Base-by-base conservation (phyloP, 495 filamentous ascomycete species). In the Xylaria scruposa region DNA sequence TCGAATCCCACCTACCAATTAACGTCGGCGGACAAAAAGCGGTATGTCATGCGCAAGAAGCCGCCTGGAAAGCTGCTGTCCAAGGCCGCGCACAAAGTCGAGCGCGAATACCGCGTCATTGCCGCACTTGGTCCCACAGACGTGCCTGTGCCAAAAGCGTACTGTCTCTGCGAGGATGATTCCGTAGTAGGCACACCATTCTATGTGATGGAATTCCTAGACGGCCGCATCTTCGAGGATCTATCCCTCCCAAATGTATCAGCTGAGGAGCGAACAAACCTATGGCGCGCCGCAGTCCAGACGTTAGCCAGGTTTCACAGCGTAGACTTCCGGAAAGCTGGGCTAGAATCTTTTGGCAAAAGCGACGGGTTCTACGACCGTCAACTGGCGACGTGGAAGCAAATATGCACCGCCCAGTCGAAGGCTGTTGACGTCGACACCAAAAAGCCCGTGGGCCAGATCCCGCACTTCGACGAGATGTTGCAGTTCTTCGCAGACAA, bases 1-100 rank as follows among this genome's bases (percentile, higher is more conserved):
- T 97, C 93, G 58, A 99, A 98, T 79, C 96, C 96, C 38, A 98
- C 96, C 9, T 98, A 98, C 84, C 92, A 93, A 69, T 85, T 98
- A 72, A 97, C 89, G 12, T 88, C 89, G 70, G 82, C 87, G 69
- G 84, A 90, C 79, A 89, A 90, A 69, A 78, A 80, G 71, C 89
- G 89, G 74, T 97, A 90, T 80, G 95, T 97, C 10, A 84, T 98
- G 79, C 92, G 95, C 76, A 98, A 99, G 87, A 98, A 98, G 83
- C 96, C 96, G 12, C 94, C 95, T 3, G 95, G 96, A 75, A 89
- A 90, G 81, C 90, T 99, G 4, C 86, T 98, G 33, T 97, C 93
- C 67, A 95, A 94, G 81, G 95, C 95, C 0, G 96, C 96, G 12
- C 96, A 99, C 84, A 91, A 93, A 76, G 95, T 99, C 70, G 96